Base-by-base conservation (phyloP, 139 green algal genomes). In the Chlorella sorokiniana region DNA sequence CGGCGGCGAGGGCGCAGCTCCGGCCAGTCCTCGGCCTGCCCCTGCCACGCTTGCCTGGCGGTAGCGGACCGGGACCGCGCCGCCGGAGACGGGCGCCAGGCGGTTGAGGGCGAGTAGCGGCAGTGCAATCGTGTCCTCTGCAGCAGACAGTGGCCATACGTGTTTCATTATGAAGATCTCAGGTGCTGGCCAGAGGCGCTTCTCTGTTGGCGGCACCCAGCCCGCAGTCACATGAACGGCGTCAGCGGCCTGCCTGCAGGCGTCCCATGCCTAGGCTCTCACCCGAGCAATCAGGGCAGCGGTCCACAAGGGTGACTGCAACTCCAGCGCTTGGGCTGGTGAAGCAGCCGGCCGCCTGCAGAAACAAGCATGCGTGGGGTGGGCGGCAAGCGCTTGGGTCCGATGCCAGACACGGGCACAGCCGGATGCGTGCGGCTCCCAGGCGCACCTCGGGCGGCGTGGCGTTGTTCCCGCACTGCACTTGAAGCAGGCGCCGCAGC, bases 401-500 rank as follows among this genome's bases (percentile, higher is more conserved):
- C 2, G 23, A 64, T 35, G 56, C 10, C 1, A 4, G 27, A 64
- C 7, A 27, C 18, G 5, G 23, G 1, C 52, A 61, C 52, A 61
- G 52, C 52, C 52, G 27, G 35, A 35, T 8, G 35, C 25, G 25
- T 65, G 23, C 25, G 9, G 22, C 18, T 37, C 31, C 23, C 27
- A 25, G 11, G 54, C 54, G 27, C 69, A 63, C 48, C 71, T 68
- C 33, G 35, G 52, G 2, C 7, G 25, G 8, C 23, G 51, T 51
- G 33, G 51, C 48, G 23, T 44, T 41, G 71, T 54, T 38, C 9
- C 37, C 73, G 41, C 73, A 79, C 37, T 79, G 54, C 52, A 79
- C 73, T 79, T 54, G 25, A 79, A 31, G 54, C 73, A 79, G 37
- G 73, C 73, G 25, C 73, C 73, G 29, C 73, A 79, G 37, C 54